These are phyloP conservation scores for Ganoderma boninense DNA, from an alignment of 1,284 basidiomycete genomes.

Conservation along the genomic window DNA sequence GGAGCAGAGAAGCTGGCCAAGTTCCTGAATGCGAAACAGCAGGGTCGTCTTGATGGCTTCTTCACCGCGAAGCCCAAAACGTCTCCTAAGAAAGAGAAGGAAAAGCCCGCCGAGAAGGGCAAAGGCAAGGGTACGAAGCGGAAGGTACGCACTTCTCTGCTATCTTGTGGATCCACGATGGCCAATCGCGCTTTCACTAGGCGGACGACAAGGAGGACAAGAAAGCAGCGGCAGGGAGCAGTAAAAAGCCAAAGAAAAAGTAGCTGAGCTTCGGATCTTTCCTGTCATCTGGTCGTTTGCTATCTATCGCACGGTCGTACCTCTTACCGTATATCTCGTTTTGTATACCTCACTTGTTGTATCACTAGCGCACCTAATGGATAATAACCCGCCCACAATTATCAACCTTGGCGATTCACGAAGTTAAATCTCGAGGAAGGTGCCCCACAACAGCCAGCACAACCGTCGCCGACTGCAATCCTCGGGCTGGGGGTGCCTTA, in stretches of 20 bases:
- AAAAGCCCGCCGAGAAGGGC: conserved; percentile 41
- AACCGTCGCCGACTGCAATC: background rate
- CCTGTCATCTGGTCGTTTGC: conserved; percentile 8
- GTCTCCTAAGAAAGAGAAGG: conserved; percentile 50
- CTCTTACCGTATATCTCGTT: conserved; percentile 18
- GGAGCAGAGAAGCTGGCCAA: conserved; percentile 94
- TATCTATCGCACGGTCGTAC: conserved; percentile 12
- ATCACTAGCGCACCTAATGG: conserved; percentile 25
- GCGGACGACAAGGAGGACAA: conserved; percentile 40
- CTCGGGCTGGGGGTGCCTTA: conserved; percentile 33
- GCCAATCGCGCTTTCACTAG: conserved; percentile 8
- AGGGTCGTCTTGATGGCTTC: conserved; percentile 96
- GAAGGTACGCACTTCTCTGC: conserved; percentile 56
- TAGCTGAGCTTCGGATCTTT: conserved; percentile 32
- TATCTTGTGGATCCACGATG: background rate
- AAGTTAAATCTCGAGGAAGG: background rate
- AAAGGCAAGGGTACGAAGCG: conserved; percentile 64
- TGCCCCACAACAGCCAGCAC: background rate
- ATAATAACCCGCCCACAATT: background rate
- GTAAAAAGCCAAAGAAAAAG: conserved; percentile 60
- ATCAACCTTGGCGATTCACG: background rate
- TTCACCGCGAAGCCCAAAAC: conserved; percentile 78
- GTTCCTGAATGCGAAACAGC: conserved; percentile 91
- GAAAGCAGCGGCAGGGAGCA: conserved; percentile 43
- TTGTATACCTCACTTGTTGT: conserved; percentile 32